A percentile compares a stretch with the other conserved stretches of the same genome.
Evolutionary conservation across 208 protist genomes (phyloP).

Genomic region (Angomonas deanei): DNA sequence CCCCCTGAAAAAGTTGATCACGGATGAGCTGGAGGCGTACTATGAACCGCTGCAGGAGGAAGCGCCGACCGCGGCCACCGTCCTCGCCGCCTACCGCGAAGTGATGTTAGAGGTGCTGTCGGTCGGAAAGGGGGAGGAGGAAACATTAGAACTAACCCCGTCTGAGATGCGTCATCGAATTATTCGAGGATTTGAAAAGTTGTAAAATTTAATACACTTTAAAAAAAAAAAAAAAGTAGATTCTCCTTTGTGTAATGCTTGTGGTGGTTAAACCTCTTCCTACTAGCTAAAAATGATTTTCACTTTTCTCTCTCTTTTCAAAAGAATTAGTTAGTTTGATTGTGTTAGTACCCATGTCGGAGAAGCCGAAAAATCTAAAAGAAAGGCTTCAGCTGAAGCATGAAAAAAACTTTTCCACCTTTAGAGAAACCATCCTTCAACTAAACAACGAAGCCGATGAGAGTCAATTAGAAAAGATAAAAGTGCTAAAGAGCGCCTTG

Average conservation of each 20-base stretch:
- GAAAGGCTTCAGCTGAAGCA: conserved; percentile 30
- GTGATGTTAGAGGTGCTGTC: conserved; percentile 2
- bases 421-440: conserved; percentile 27
- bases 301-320: neutral
- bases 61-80: neutral
- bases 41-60: neutral
- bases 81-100: neutral
- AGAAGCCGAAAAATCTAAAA: conserved; percentile 5
- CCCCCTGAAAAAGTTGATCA: too few relatives aligned
- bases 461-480: conserved; percentile 38
- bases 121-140: neutral
- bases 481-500: conserved; percentile 35
- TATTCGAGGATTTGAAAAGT: neutral
- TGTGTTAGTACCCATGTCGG: too few relatives aligned
- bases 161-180: neutral
- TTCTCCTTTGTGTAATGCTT: too few relatives aligned
- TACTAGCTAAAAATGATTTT: too few relatives aligned
- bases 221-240: conserved; percentile 1
- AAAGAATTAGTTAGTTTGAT: neutral
- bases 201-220: neutral
- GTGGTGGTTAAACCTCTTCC: too few relatives aligned
- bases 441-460: conserved; percentile 49
- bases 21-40: neutral
- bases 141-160: neutral
- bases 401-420: conserved; percentile 31